Base-by-base conservation (phyloP, 495 filamentous ascomycete species). In the Trichoderma reesei region DNA sequence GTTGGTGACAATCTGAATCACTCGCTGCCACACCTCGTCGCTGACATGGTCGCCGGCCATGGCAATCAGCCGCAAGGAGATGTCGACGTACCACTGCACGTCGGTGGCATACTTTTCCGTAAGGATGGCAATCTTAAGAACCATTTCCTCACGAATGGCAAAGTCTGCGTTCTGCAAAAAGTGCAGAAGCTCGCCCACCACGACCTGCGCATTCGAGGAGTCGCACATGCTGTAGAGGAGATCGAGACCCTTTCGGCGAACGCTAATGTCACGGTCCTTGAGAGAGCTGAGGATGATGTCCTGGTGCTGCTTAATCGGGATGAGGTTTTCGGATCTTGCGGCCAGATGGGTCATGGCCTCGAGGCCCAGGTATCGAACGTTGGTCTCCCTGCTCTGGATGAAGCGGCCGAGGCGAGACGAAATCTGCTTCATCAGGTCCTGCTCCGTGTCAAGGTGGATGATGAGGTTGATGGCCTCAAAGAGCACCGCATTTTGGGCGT, bases 211-310 rank as follows among this genome's bases (percentile, higher is more conserved):
- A 74, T 98, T 99, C 3, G 87, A 87, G 41, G 88, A 83, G 72
- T 99, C 95, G 73, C 95, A 99, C 95, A 99, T 99, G 84, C 95
- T 98, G 82, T 99, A 99, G 31, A 99, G 82, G 63, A 99, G 77
- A 75, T 99, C 95, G 51, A 99, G 82, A 31, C 91, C 95, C 73
- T 99, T 97, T 63, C 95, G 86, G 60, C 95, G 85, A 9, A 99
- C 95, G 71, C 91, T 97, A 69, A 99, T 99, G 75, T 99, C 95
- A 41, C 95, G 80, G 74, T 99, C 95, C 70, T 93, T 87, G 7
- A 99, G 84, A 1, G 94, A 96, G 16, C 90, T 90, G 41, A 98
- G 83, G 65, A 99, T 99, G 62, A 96, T 91, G 65, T 87, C 90
- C 71, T 98, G 95, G 71, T 99, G 95, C 74, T 96, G 91, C 72